Evolutionary conservation across 345 rosid genomes (phyloP), one percentile per base, ranked within the genome.

Genomic region (Hibiscus trionum): DNA sequence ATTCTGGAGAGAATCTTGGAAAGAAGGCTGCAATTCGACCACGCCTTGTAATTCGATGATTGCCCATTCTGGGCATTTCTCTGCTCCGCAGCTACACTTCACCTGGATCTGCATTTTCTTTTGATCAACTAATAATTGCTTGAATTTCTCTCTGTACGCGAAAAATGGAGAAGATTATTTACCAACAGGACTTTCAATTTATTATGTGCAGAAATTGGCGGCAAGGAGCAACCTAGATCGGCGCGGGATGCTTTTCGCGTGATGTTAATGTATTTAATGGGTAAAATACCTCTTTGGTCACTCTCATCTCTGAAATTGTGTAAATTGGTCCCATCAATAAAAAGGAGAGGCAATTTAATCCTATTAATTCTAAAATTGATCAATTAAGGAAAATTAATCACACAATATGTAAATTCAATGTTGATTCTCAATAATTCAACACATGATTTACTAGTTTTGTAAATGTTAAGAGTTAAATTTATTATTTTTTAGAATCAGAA

Each of bases 21-120:
- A 88, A 3, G 86, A 79, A 21, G 94, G 83, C 59, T 92, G 93
- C 11, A 75, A 82, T 77, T 95, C 96, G 16, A 92, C 82, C 8
- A 77, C 84, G 44, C 97, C 98, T 88, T 92, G 99, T 52, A 95
- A 52, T 72, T 95, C 99, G 5, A 95, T 46, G n/a, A 95, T 82
- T 39, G 86, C 88, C 97, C 99, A 95, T 59, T 92, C 96, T n/a
- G 80, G 88, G 66, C 99, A 95, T 17, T 77, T 79, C 10, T 83
- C 93, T 27, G 76, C 89, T 35, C 90, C 89, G 49, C 97, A 92
- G 21, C 83, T 77, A 65, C 98, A 94, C 83, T 88, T 90, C 67
- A 95, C 85, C 75, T 83, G 78, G 46, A 92, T 92, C 89, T 95
- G 90, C 97, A 95, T 92, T 73, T 10, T 9, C 19, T 17, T 10